Percentiles rank a stretch among this genome's conserved stretches.
phyloP scores from a whole-genome alignment of 1,284 basidiomycete genomes.

The Lignosus rhinocerotis region DNA sequence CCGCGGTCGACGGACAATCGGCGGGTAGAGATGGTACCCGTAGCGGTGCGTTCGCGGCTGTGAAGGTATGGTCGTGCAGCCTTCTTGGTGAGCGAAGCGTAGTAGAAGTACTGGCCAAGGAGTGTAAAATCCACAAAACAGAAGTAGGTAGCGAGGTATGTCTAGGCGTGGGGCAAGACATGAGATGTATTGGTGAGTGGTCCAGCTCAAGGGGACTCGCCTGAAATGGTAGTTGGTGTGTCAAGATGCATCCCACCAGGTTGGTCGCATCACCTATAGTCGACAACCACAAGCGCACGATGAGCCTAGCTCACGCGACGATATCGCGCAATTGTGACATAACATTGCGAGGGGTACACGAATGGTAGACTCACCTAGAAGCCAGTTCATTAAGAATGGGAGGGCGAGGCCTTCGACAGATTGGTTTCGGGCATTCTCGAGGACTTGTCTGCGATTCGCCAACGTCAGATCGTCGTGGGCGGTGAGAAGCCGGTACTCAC shows the following conservation, averaged over 20 bases:
- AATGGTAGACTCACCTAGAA: slow-evolving; percentile 61
- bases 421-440: slow-evolving; percentile 74
- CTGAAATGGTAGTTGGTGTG: slow-evolving; percentile 92
- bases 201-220: slow-evolving; percentile 43
- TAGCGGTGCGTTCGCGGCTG: slow-evolving; percentile 44
- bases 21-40: slow-evolving; percentile 42
- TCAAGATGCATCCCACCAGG: slow-evolving; percentile 86
- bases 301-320: slow-evolving; percentile 16
- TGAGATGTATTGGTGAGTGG: neutral
- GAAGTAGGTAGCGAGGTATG: slow-evolving; percentile 87
- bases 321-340: slow-evolving; percentile 14
- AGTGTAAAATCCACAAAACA: slow-evolving; percentile 77
- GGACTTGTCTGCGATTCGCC: slow-evolving; percentile 59
- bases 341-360: slow-evolving; percentile 9
- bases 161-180: slow-evolving; percentile 47
- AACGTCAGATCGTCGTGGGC: slow-evolving; percentile 6
- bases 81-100: slow-evolving; percentile 40
- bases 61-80: slow-evolving; percentile 36
- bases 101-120: slow-evolving; percentile 80
- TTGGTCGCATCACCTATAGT: slow-evolving; percentile 86
- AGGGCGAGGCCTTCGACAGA: slow-evolving; percentile 87
- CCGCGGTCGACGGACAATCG: slow-evolving; percentile 50
- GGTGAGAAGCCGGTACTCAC: slow-evolving; percentile 50
- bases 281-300: neutral
- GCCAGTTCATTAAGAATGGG: slow-evolving; percentile 90